Percentiles rank a stretch among this genome's conserved stretches.
phyloP scores from a whole-genome alignment of 2,329 filamentous ascomycete species.

The Diaporthe citri region DNA sequence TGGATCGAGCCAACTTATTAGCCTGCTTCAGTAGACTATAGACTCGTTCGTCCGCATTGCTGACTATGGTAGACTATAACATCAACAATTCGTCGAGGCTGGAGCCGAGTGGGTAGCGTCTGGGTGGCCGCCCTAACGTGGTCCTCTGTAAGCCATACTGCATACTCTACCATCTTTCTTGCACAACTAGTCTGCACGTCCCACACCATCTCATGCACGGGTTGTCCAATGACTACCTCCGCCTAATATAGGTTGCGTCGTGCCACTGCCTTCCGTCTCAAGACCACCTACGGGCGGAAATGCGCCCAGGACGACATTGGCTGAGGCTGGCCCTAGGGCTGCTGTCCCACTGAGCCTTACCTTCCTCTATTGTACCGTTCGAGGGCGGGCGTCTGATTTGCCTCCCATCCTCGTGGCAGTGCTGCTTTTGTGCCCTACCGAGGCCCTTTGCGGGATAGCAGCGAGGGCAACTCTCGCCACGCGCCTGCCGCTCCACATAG shows the following conservation, averaged over 20 bases:
- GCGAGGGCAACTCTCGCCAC: not conserved
- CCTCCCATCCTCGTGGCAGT: not conserved
- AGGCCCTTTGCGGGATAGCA: not conserved
- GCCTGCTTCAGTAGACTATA: conserved; percentile 10
- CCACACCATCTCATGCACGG: conserved; percentile 18
- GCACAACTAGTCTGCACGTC: conserved; percentile 17
- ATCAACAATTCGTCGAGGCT: conserved; percentile 7
- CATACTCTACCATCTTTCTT: not conserved
- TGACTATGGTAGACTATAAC: not conserved
- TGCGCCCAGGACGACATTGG: not conserved
- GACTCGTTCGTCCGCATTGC: conserved; percentile 24
- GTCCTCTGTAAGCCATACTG: conserved; percentile 8
- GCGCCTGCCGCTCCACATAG: conserved; percentile 12
- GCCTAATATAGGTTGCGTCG: not conserved
- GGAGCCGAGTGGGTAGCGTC: conserved; percentile 8
- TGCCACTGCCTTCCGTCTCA: conserved; percentile 1
- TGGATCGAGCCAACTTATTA: conserved; percentile 13
- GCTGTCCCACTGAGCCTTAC: conserved; percentile 10
- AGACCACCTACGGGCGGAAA: not conserved
- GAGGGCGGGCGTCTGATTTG: not conserved
- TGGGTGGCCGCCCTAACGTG: not conserved
- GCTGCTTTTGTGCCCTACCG: not conserved
- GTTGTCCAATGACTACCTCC: not conserved
- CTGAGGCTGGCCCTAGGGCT: conserved; percentile 11
- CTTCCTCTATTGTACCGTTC: not conserved